Evolutionary conservation across 148 eudicot species (phyloP).

Genomic region (Salicornia ramosissima): DNA sequence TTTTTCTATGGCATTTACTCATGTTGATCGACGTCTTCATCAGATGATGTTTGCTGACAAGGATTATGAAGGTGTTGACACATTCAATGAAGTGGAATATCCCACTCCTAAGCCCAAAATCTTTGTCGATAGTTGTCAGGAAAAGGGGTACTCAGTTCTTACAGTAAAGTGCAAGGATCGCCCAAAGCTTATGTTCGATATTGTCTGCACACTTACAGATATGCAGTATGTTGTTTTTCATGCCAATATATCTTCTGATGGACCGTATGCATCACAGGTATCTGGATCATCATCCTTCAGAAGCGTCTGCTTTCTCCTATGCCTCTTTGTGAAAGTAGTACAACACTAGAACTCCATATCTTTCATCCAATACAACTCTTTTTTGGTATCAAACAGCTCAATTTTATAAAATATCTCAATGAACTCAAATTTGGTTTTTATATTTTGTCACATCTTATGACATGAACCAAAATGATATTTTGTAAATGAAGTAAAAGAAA

Average conservation of each 20-base stretch:
- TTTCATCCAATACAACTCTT: not conserved
- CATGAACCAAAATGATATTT: not conserved
- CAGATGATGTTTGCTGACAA: constrained; percentile 70
- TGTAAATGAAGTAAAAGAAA: constrained; percentile 19
- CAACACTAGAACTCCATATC: not conserved
- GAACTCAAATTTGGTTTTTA: not conserved
- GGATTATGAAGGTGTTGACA: constrained; percentile 52
- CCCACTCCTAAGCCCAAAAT: constrained; percentile 34
- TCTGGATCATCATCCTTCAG: not conserved
- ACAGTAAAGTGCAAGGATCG: constrained; percentile 60
- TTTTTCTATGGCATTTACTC: constrained; percentile 53
- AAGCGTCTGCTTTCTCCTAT: constrained; percentile 1
- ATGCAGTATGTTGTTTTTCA: constrained; percentile 83
- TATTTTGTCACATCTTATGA: not conserved
- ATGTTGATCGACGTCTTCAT: constrained; percentile 76
- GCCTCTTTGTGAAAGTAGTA: not conserved
- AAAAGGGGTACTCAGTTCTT: constrained; percentile 68
- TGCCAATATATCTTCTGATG: constrained; percentile 58
- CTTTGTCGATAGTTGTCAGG: constrained; percentile 53
- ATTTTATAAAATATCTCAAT: not conserved
- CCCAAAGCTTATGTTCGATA: constrained; percentile 79
- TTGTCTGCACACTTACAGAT: constrained; percentile 80
- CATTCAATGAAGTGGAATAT: constrained; percentile 26
- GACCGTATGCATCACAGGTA: constrained; percentile 71
- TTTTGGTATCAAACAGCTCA: too few species aligned